Base-by-base conservation (phyloP, 2,329 filamentous ascomycete species). In the Cordyceps cateniannulata region DNA sequence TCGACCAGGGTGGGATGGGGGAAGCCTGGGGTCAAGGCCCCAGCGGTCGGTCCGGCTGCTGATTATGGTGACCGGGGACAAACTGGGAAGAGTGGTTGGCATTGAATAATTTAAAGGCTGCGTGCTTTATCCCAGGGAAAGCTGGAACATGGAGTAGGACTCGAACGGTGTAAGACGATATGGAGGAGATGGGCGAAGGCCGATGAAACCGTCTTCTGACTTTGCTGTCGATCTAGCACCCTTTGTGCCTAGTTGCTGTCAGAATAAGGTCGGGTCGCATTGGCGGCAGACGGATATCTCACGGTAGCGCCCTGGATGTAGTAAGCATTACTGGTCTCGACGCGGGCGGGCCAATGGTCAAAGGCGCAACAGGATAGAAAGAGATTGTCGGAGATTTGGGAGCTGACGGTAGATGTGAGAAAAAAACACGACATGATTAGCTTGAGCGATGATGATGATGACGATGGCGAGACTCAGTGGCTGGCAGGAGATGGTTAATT, bases 201-300 rank as follows among this genome's bases (percentile, higher is more conserved):
- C 27, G 57, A 59, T 53, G 57, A 52, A 59, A 53, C 57, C 40
- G 20, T 27, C 22, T 47, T 53, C 49, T 40, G 38, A 53, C 40
- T 59, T 53, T 59, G 27, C 27, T 40, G 57, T 42, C 35, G 49
- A 59, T 52, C 57, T 59, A 59, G 27, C 27, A 47, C 40, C n/a
- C 18, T 45, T 59, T 29, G 16, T 52, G 48, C 40, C 20, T 59
- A 59, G 57, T 48, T 59, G 40, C 48, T 59, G 57, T 59, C 38
- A 59, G 57, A 59, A 59, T 59, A 59, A 59, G 57, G 48, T 53
- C 48, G n/a, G 40, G 57, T 59, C 57, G 57, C 57, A 59, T 59
- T 59, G 57, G 57, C 57, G 57, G 57, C 57, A 59, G 38, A 59
- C 40, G 57, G 57, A 53, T 59, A 59, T 59, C 57, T 59, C 57